Evolutionary conservation across 805 yeast genomes (phyloP).

Genomic region (Candida adriatica): DNA sequence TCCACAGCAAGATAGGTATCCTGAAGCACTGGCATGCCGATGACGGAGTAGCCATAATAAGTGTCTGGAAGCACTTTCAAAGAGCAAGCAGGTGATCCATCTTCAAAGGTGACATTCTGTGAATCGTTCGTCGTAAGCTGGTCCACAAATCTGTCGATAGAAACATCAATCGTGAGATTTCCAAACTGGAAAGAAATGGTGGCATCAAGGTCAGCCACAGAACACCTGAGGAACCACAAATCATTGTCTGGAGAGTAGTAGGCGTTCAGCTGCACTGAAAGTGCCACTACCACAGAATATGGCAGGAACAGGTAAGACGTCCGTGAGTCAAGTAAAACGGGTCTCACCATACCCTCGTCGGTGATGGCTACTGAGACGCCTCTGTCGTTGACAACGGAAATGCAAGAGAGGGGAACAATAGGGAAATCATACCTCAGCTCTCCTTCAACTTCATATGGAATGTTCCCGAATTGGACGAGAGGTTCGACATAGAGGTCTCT

Average conservation of each 20-base stretch:
- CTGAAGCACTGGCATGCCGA: conserved; percentile 55
- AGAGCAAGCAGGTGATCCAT: conserved; percentile 52
- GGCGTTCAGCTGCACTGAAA: conserved; percentile 69
- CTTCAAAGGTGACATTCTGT: conserved; percentile 36
- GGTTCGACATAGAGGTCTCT: conserved; percentile 37
- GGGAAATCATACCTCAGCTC: conserved; percentile 31
- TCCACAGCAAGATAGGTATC: conserved; percentile 57
- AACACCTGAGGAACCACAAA: conserved; percentile 62
- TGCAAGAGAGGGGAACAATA: conserved; percentile 39
- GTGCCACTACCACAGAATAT: conserved; percentile 43
- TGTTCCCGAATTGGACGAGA: conserved; percentile 40
- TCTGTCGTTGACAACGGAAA: conserved; percentile 35
- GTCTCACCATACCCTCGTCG: conserved; percentile 17
- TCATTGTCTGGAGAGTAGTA: conserved; percentile 39
- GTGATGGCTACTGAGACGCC: conserved; percentile 21
- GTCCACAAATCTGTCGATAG: conserved; percentile 40
- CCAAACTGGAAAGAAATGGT: conserved; percentile 47
- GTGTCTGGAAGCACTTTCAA: conserved; percentile 44
- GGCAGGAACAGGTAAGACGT: conserved; percentile 46
- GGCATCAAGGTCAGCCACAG: conserved; percentile 41
- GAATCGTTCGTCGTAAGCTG: conserved; percentile 30
- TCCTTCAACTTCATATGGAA: conserved; percentile 31
- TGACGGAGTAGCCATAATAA: conserved; percentile 39
- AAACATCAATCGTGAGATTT: conserved; percentile 40
- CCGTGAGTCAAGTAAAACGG: conserved; percentile 57